Base-by-base conservation (phyloP, 768 basidiomycete species). In the Fomitopsis pulvina region DNA sequence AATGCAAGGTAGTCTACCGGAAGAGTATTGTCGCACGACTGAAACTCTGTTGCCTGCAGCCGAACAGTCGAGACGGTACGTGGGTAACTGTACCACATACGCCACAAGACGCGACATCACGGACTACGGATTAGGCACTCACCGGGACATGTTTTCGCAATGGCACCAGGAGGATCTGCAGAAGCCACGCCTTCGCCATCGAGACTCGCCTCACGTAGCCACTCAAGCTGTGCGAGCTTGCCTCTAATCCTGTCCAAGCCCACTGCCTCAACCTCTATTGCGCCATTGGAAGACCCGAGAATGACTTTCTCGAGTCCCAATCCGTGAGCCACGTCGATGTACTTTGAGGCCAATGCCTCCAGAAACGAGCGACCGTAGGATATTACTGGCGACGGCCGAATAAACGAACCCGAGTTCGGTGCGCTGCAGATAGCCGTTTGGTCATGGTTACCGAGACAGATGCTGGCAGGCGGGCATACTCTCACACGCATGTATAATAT, bases 191-290 rank as follows among this genome's bases (percentile, higher is more conserved):
- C 63, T 53, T 83, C 78, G 57, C 71, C 74, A 60, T 94, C 88
- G 25, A 96, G 70, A 52, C 93, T 92, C 46, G 87, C 79, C 63
- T 92, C 86, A 47, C 80, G 79, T 44, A 98, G 71, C 16, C 73
- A 73, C 41, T 76, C 74, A 18, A 97, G 66, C 47, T 79, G 69
- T 4, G 84, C 71, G 24, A 95, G 74, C 41, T 85, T 86, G 24
- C 70, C 68, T 59, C 86, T 76, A 50, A 96, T 80, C 62, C 84
- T 89, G 60, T 89, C 84, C 24, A 96, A 70, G 40, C 80, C 76
- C 3, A 92, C 87, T 3, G 89, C 92, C 65, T 94, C 87, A 11
- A 98, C 89, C 55, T 85, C 72, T 56, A 98, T 93, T 3, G 79
- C 73, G 25, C 88, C 87, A 45, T 79, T 76, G 21, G 93, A 94